These are phyloP conservation scores for Domatiomyces catenatus DNA, from an alignment of 2,329 filamentous ascomycete genomes.

Conservation along the genomic window DNA sequence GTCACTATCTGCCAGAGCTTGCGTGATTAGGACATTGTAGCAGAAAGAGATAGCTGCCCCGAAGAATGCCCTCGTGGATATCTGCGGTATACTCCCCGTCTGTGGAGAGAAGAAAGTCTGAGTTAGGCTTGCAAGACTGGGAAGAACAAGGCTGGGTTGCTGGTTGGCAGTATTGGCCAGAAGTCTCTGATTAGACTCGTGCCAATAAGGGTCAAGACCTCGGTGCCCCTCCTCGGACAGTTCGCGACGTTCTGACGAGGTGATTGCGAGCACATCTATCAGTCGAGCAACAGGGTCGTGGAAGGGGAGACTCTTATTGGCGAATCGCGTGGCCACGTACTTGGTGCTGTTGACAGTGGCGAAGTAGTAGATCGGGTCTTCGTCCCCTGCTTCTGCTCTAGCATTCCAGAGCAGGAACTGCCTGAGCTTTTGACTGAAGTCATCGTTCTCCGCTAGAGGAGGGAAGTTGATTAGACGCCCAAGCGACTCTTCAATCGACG, in stretches of 20 bases:
- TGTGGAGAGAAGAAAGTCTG: not conserved
- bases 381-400: conserved; percentile 31
- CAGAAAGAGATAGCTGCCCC: conserved; percentile 56
- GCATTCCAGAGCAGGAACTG: conserved; percentile 55
- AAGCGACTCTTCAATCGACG: conserved; percentile 79
- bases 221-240: conserved; percentile 79
- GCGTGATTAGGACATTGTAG: conserved; percentile 43
- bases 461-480: conserved; percentile 58
- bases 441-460: conserved; percentile 25
- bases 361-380: conserved; percentile 24
- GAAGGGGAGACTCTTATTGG: conserved; percentile 74
- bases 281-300: conserved; percentile 65
- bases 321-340: conserved; percentile 74
- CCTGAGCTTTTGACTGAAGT: conserved; percentile 31
- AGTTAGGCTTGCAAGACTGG: not conserved
- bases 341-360: conserved; percentile 55
- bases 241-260: conserved; percentile 59
- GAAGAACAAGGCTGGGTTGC: not conserved
- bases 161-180: not conserved
- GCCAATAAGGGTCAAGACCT: conserved; percentile 69
- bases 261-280: conserved; percentile 73
- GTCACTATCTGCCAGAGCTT: conserved; percentile 35
- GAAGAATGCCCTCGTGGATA: conserved; percentile 33
- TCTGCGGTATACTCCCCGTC: not conserved
- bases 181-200: conserved; percentile 20